Evolutionary conservation across 1,284 basidiomycete genomes (phyloP), one percentile per base, ranked within the genome.

Genomic region (Entoloma clypeatum): DNA sequence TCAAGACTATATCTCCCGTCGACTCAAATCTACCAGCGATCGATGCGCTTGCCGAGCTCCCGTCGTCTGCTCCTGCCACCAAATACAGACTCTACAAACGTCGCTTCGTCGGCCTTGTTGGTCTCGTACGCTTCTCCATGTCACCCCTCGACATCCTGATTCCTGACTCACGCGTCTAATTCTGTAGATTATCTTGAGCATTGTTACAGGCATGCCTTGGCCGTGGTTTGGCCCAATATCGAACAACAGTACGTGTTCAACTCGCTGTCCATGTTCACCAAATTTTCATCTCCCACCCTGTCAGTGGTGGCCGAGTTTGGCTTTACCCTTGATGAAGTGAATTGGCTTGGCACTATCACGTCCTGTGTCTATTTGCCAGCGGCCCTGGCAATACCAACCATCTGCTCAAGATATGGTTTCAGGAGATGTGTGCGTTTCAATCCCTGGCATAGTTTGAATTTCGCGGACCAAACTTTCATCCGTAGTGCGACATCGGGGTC

Each of bases 221-320:
- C 72, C 81, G 3, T 75, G 72, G 84, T 90, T 89, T 55, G 86
- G 85, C 7, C 83, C 87, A 2, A 86, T 90, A 41, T 68, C 86
- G 0, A 78, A 77, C 32, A 59, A 77, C 48, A 69, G 86, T 87
- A 44, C 28, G 64, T 52, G 31, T 33, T 5, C 10, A 28, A 19
- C 14, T 8, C 22, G 14, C 11, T 35, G 17, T 27, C 24, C 36
- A 26, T 17, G 36, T 28, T 13, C 35, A 4, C 18, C 6, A 30
- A 30, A 11, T 24, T n/a, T 21, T 42, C 6, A 18, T 21, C 7
- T 11, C 23, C 17, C 8, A 11, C 33, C 17, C 43, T 38, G 41
- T 6, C 47, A 87, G 85, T 73, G 50, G 72, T 72, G 5, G 47
- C 54, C 2, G 75, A 84, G 27, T 86, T 86, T 51, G 65, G 67